Evolutionary conservation across 352 stramenopile species (phyloP), one percentile per base, ranked within the genome.

Genomic region (Elongisporangium prolatum): DNA sequence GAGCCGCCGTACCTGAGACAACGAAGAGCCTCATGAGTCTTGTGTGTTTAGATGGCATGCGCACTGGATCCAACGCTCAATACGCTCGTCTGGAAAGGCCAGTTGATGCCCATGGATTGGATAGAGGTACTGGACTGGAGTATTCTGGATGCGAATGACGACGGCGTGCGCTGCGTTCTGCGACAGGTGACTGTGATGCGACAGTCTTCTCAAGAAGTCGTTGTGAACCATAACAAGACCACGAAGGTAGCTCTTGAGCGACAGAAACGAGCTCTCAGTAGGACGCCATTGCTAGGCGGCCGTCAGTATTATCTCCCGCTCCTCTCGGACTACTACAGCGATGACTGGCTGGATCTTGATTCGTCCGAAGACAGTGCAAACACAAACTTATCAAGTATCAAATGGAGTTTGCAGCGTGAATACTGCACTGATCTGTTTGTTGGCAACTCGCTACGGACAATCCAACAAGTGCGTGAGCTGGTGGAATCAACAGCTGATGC

Each of bases 281-380:
- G 10, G 11, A 44, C 14, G 1, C 81, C 82, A 4, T 44, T 88
- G 16, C 54, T 61, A 1, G 79, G 81, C 17, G 63, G 69, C 10
- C 72, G 81, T 2, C 28, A 61, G 13, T 89, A 89, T 59, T 91
- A 91, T 44, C 49, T 88, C 16, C 71, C 79, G 11, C 57, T 87
- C 4, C 25, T 57, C 8, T 84, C 77, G 0, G 77, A 91, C 22
- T 62, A 83, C 59, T 88, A 76, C 47, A 71, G 65, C 0, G 57
- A 82, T 2, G 70, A 85, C 21, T 87, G 68, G 74, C 50, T 69
- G 5, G 69, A 67, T 2, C 34, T 70, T 20, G 66, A 69, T 24
- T 69, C 74, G 17, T 47, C 75, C 6, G 60, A 75, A 37, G 57
- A 38, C 2, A 50, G 37, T n/a, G 52, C 25, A 53, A 63, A 14